These are phyloP conservation scores for Larix kaempferi DNA, from an alignment of 75 land plant genomes.

Conservation along the genomic window DNA sequence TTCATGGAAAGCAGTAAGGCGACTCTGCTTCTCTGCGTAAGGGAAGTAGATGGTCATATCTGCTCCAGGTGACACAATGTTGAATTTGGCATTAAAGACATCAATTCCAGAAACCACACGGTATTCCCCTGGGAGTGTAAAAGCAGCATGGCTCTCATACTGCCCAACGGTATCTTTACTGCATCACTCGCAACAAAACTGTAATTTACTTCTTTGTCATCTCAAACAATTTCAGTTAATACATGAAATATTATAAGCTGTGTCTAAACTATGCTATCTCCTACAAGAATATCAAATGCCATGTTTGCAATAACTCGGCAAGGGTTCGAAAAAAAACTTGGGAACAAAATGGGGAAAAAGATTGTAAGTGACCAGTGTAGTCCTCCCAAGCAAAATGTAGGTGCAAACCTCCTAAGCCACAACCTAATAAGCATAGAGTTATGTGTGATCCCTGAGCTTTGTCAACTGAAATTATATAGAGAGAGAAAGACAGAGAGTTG, in stretches of 20 bases:
- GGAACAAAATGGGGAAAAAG: too few species aligned
- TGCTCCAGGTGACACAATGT: slow-evolving; percentile 96
- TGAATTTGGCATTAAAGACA: slow-evolving; percentile 96
- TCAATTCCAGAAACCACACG: slow-evolving; percentile 91
- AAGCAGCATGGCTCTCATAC: slow-evolving; percentile 87
- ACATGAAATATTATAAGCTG: too few species aligned
- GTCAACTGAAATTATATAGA: neutral
- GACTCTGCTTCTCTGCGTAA: slow-evolving; percentile 57
- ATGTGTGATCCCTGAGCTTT: neutral
- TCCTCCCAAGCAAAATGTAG: too few species aligned
- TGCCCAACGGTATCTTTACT: slow-evolving; percentile 86
- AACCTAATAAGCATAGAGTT: neutral
- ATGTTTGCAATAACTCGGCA: too few species aligned
- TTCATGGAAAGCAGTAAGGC: slow-evolving; percentile 60
- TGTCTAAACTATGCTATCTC: too few species aligned
- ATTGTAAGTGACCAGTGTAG: too few species aligned
- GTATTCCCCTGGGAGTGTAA: slow-evolving; percentile 84
- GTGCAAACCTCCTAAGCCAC: neutral
- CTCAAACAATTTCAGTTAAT: neutral
- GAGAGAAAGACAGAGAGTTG: neutral
- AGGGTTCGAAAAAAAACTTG: too few species aligned
- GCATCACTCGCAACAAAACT: slow-evolving; percentile 7
- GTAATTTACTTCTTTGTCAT: neutral
- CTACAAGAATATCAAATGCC: too few species aligned
- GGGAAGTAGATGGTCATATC: slow-evolving; percentile 89